phyloP scores from a whole-genome alignment of 176 grass and related monocot species.

The Oropetium thomaeum region DNA sequence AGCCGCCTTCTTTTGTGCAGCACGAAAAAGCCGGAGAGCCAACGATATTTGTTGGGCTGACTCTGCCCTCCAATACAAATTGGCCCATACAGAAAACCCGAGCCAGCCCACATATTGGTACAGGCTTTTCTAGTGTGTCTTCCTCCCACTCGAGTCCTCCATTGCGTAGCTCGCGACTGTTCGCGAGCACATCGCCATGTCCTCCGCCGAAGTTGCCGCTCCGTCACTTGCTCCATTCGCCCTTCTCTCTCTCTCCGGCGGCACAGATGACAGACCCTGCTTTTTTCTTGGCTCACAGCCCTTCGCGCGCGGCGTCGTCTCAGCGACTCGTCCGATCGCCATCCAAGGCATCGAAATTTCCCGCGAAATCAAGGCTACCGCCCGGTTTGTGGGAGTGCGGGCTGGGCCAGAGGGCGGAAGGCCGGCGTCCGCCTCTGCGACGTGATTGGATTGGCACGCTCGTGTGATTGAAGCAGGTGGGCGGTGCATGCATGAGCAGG shows the following conservation, averaged over 20 bases:
- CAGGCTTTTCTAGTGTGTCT: too few species aligned
- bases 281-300: background rate
- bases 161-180: constrained; percentile 5
- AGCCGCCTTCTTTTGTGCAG: background rate
- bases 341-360: background rate
- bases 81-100: background rate
- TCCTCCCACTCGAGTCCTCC: background rate
- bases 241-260: background rate
- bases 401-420: background rate
- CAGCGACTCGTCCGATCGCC: background rate
- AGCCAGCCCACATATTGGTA: too few species aligned
- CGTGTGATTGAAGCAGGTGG: background rate
- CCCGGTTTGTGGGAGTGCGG: too few species aligned
- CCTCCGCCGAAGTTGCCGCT: constrained; percentile 41
- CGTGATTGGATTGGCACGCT: background rate
- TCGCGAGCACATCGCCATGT: background rate
- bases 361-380: background rate
- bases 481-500: constrained; percentile 51
- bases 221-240: constrained; percentile 22
- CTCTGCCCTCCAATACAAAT: background rate
- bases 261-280: background rate
- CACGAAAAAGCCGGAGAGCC: background rate
- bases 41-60: background rate
- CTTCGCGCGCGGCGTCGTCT: background rate
- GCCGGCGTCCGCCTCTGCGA: background rate